Evolutionary conservation across 495 filamentous ascomycete species (phyloP), one percentile per base, ranked within the genome.

Genomic region (Aspergillus leporis): DNA sequence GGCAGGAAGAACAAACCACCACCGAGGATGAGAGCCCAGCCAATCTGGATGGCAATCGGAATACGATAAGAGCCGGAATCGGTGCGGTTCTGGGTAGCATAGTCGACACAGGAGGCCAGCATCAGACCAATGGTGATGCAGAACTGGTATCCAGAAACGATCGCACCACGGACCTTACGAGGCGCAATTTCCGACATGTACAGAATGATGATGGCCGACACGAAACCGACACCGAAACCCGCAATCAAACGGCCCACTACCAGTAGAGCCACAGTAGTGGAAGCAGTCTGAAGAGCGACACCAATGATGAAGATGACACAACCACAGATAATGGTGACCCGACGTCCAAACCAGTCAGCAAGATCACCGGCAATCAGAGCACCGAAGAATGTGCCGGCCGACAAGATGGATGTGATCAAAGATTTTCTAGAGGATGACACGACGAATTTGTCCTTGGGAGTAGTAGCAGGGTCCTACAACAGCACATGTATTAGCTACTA

Each of bases 361-460:
- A 90, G 58, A 61, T 88, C 84, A 74, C 86, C 87, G 28, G 85
- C 87, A 49, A 89, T 79, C 55, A 91, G 68, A 56, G 88, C 86
- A 61, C 88, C 88, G 61, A 90, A 87, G 81, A 91, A 90, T 57
- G 88, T 91, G 65, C 88, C 88, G 63, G 79, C 81, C 28, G 88
- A 90, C 21, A 90, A 81, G 63, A 91, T 89, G 28, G 87, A 89
- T 61, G 85, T 85, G 64, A 89, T 89, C 31, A 90, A 78, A 6
- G 85, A 86, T 62, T 83, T 81, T 43, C 74, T 71, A 48, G 68
- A 78, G 12, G 79, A 72, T 4, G 77, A 71, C 23, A 86, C 62
- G 21, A 77, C 74, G 61, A 81, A 83, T 0, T 53, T 52, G 0
- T 65, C 63, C 12, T 61, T 43, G 36, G 62, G 55, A 22, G 67